phyloP scores from a whole-genome alignment of 257 asterid species.

The Gentiana dahurica region DNA sequence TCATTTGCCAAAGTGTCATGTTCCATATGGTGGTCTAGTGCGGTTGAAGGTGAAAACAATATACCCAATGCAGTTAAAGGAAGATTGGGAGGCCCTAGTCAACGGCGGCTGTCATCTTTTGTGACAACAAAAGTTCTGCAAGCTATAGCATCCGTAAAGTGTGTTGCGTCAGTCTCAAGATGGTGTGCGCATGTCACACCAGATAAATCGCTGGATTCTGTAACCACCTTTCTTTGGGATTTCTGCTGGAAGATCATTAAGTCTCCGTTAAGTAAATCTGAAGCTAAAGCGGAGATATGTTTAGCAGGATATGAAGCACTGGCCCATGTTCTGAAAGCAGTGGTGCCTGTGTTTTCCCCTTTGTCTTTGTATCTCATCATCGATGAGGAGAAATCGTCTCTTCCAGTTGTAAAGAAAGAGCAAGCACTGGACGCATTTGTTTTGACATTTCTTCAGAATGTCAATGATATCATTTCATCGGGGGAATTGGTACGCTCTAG shows the following conservation, averaged over 20 bases:
- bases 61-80: slow-evolving; percentile 74
- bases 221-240: slow-evolving; percentile 59
- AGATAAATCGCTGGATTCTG: slow-evolving; percentile 29
- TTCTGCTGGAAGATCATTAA: slow-evolving; percentile 62
- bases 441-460: slow-evolving; percentile 41
- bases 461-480: slow-evolving; percentile 49
- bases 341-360: slow-evolving; percentile 40
- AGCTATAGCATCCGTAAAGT: slow-evolving; percentile 64
- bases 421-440: slow-evolving; percentile 47
- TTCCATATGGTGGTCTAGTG: slow-evolving; percentile 49
- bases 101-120: slow-evolving; percentile 62
- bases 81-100: slow-evolving; percentile 93
- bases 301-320: slow-evolving; percentile 78
- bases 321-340: slow-evolving; percentile 46
- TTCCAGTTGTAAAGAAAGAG: slow-evolving; percentile 26
- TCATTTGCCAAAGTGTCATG: slow-evolving; percentile 49
- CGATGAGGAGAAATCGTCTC: slow-evolving; percentile 20
- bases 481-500: slow-evolving; percentile 59
- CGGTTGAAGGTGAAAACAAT: slow-evolving; percentile 27
- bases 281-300: slow-evolving; percentile 71
- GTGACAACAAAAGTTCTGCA: slow-evolving; percentile 59
- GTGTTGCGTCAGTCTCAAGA: slow-evolving; percentile 50
- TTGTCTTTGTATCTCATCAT: slow-evolving; percentile 35
- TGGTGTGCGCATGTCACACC: slow-evolving; percentile 47
- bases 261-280: slow-evolving; percentile 49